Percentiles rank a stretch among this genome's conserved stretches.
Evolutionary conservation across 2,329 filamentous ascomycete genomes (phyloP).

Genomic region (Knoxdaviesia capensis): DNA sequence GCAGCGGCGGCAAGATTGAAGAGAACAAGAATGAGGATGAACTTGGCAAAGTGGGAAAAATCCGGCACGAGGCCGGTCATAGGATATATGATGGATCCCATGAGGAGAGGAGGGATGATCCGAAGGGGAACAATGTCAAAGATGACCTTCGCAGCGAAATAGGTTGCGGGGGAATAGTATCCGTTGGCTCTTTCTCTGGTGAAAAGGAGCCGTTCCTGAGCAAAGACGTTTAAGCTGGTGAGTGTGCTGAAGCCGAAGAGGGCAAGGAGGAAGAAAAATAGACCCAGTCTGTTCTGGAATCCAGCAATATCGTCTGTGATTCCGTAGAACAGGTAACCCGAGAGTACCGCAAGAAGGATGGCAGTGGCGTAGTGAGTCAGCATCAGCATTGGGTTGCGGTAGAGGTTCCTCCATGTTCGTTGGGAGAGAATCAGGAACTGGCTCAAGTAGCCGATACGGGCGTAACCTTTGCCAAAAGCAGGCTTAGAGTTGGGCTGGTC

Average conservation of each 20-base stretch:
- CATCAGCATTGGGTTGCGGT: conserved; percentile 96
- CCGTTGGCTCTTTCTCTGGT: conserved; percentile 88
- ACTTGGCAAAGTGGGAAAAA: conserved; percentile 69
- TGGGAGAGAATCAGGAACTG: conserved; percentile 82
- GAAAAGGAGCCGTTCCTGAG: conserved; percentile 75
- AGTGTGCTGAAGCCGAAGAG: conserved; percentile 94
- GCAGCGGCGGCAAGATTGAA: conserved; percentile 91
- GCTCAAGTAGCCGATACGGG: conserved; percentile 54
- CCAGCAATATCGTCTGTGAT: conserved; percentile 90
- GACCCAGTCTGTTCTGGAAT: conserved; percentile 89
- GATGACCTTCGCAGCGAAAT: conserved; percentile 91
- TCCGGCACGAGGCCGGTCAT: conserved; percentile 88
- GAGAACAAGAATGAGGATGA: conserved; percentile 76
- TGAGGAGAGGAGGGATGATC: conserved; percentile 81
- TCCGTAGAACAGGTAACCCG: conserved; percentile 90
- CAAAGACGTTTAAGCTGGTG: conserved; percentile 85
- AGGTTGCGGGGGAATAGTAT: conserved; percentile 85
- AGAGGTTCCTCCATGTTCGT: conserved; percentile 91
- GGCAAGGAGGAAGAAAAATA: conserved; percentile 94
- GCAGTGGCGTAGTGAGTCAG: conserved; percentile 95
- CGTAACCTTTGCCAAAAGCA: conserved; percentile 58
- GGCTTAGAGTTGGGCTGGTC: conserved; percentile 18
- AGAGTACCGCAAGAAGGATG: conserved; percentile 81
- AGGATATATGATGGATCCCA: conserved; percentile 89
- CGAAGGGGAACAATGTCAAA: conserved; percentile 94